Evolutionary conservation across 768 basidiomycete genomes (phyloP).

Genomic region (Gloeophyllum trabeum): DNA sequence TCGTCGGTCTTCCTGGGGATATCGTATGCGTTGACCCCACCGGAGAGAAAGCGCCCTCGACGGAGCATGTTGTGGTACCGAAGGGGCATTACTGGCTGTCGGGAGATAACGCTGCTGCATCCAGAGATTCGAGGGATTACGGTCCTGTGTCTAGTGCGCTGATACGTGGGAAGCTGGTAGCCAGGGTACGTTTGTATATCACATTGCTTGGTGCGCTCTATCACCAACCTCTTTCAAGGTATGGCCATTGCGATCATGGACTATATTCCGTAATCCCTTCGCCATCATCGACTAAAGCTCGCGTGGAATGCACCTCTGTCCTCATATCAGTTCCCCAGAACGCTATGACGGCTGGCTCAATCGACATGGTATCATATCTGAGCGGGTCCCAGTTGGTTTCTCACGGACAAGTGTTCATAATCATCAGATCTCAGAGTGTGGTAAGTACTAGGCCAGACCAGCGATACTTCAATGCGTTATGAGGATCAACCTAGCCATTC

Average conservation of each 20-base stretch:
- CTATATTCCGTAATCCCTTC: constrained; percentile 19
- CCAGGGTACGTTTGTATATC: constrained; percentile 36
- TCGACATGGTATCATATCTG: no score
- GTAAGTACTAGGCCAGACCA: no score
- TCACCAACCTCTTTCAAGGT: constrained; percentile 9
- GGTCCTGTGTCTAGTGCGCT: constrained; percentile 83
- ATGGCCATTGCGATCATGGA: constrained; percentile 13
- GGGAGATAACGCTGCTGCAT: constrained; percentile 79
- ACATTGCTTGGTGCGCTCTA: background rate
- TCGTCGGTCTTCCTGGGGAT: constrained; percentile 87
- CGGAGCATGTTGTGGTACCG: constrained; percentile 70
- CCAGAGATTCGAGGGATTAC: constrained; percentile 85
- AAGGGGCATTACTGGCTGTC: constrained; percentile 83
- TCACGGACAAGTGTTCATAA: no score
- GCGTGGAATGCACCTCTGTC: no score
- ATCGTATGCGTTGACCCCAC: constrained; percentile 83
- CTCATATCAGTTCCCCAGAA: no score
- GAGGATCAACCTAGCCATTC: no score
- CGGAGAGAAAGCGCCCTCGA: constrained; percentile 46
- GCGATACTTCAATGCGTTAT: no score
- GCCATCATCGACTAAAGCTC: constrained; percentile 16
- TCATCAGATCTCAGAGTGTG: no score
- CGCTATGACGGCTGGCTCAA: no score
- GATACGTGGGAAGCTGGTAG: constrained; percentile 54
- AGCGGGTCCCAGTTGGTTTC: no score